These are phyloP conservation scores for Trypanosoma avium DNA, from an alignment of 208 protist species.

Conservation along the genomic window DNA sequence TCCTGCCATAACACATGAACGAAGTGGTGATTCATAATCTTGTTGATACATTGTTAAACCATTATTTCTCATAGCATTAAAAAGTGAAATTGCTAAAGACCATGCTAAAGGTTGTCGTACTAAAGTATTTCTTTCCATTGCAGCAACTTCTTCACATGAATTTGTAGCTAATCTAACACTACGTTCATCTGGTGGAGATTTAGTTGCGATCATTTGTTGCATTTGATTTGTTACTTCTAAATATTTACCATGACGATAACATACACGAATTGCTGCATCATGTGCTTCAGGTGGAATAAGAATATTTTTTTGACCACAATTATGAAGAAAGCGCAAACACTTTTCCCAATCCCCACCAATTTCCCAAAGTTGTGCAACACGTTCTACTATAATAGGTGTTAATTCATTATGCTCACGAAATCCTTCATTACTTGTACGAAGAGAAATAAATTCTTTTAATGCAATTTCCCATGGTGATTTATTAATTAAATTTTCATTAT, in stretches of 20 bases:
- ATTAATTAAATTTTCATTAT: too few species aligned
- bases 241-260: conserved; percentile 40
- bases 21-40: conserved; percentile 72
- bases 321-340: conserved; percentile 43
- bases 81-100: conserved; percentile 52
- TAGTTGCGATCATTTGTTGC: conserved; percentile 47
- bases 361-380: conserved; percentile 44
- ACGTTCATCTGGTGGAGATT: conserved; percentile 56
- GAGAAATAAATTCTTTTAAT: conserved; percentile 37
- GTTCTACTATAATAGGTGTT: conserved; percentile 61
- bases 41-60: conserved; percentile 68
- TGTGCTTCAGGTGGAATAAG: conserved; percentile 65
- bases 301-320: conserved; percentile 39
- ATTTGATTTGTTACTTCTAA: conserved; percentile 47
- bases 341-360: conserved; percentile 50
- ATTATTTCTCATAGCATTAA: conserved; percentile 57
- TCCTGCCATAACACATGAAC: conserved; percentile 53
- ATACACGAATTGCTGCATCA: conserved; percentile 62
- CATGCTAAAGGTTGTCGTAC: conserved; percentile 20
- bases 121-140: conserved; percentile 23
- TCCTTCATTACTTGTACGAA: conserved; percentile 31
- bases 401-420: conserved; percentile 41
- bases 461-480: conserved; percentile 40
- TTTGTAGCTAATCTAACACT: conserved; percentile 52
- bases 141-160: conserved; percentile 55